phyloP scores from a whole-genome alignment of 306 rosid genomes.

The Vigna angularis region DNA sequence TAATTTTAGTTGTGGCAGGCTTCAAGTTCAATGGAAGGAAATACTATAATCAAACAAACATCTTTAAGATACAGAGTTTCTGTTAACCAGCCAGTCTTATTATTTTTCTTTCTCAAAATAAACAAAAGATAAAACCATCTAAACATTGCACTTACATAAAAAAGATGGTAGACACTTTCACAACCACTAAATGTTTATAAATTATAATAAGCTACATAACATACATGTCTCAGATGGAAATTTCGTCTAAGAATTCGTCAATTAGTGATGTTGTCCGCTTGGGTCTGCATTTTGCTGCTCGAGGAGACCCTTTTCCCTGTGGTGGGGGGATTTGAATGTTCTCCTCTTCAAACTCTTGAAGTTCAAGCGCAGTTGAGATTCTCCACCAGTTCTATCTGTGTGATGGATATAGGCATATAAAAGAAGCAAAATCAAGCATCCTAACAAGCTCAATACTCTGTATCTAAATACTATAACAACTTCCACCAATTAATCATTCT shows the following conservation, averaged over 20 bases:
- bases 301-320: slow-evolving; percentile 90
- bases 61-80: slow-evolving; percentile 28
- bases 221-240: slow-evolving; percentile 73
- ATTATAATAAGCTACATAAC: slow-evolving; percentile 15
- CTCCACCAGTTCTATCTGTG: slow-evolving; percentile 47
- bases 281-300: slow-evolving; percentile 86
- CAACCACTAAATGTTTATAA: slow-evolving; percentile 1
- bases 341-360: slow-evolving; percentile 86
- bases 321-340: slow-evolving; percentile 89
- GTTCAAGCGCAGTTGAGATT: slow-evolving; percentile 54
- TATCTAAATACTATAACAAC: too few relatives aligned
- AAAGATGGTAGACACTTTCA: background rate
- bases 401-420: slow-evolving; percentile 57
- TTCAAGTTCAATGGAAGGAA: background rate
- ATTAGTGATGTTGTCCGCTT: slow-evolving; percentile 72
- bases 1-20: slow-evolving; percentile 14
- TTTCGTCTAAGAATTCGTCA: slow-evolving; percentile 94
- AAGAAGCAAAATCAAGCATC: slow-evolving; percentile 74
- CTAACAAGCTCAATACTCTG: slow-evolving; percentile 75
- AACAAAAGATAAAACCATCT: slow-evolving; percentile 30
- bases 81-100: slow-evolving; percentile 2
- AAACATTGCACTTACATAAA: slow-evolving; percentile 1
- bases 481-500: too few relatives aligned
- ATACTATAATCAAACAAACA: slow-evolving; percentile 23
- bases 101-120: background rate